These are phyloP conservation scores for Coemansia guatemalensis DNA, from an alignment of 192 early-diverging fungal species.

Conservation along the genomic window DNA sequence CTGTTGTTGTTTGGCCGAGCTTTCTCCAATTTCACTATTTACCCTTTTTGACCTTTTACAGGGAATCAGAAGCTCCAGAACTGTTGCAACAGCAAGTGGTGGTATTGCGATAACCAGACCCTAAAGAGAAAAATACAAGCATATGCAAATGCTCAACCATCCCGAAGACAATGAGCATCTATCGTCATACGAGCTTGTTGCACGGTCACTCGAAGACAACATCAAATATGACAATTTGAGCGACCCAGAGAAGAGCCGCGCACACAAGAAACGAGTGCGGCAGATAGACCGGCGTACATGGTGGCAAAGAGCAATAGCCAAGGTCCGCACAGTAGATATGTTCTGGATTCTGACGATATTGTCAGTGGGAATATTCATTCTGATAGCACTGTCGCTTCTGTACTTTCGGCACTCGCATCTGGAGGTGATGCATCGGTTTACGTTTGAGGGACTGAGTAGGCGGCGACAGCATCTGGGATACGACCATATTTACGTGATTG, in stretches of 20 bases:
- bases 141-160: not conserved
- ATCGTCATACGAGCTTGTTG: slow-evolving; percentile 50
- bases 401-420: slow-evolving; percentile 49
- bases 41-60: too few relatives aligned
- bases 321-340: slow-evolving; percentile 34
- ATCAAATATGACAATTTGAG: slow-evolving; percentile 55
- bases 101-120: too few relatives aligned
- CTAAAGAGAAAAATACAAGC: not conserved
- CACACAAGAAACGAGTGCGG: slow-evolving; percentile 43
- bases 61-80: too few relatives aligned
- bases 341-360: slow-evolving; percentile 47
- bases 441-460: slow-evolving; percentile 33
- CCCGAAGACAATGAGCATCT: slow-evolving; percentile 30
- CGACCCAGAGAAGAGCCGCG: slow-evolving; percentile 51
- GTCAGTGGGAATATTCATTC: slow-evolving; percentile 36
- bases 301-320: slow-evolving; percentile 15
- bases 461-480: slow-evolving; percentile 29
- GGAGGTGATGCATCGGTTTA: slow-evolving; percentile 42
- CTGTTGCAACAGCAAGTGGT: too few relatives aligned
- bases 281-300: slow-evolving; percentile 19
- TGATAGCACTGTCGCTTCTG: slow-evolving; percentile 41
- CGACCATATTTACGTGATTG: slow-evolving; percentile 46
- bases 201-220: slow-evolving; percentile 41
- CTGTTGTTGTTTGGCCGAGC: too few relatives aligned
- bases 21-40: too few relatives aligned